Percentiles rank a stretch among this genome's conserved stretches.
phyloP scores from a whole-genome alignment of 2,329 filamentous ascomycete species.

The Cordyceps javanica region DNA sequence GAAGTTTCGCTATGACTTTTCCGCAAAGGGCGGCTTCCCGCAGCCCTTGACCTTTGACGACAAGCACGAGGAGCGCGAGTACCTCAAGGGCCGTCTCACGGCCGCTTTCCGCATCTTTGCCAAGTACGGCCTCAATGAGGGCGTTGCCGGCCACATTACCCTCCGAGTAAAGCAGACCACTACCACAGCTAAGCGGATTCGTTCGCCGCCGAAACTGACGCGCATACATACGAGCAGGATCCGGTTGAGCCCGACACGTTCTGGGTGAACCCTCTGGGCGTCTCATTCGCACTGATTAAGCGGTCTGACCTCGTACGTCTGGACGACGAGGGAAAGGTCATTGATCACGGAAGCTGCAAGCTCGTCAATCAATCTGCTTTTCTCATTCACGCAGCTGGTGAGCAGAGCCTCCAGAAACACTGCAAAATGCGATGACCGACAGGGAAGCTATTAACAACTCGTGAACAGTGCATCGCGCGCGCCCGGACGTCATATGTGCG shows the following conservation, averaged over 20 bases:
- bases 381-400: conserved; percentile 26
- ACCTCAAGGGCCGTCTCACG: conserved; percentile 48
- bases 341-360: conserved; percentile 50
- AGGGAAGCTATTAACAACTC: neutral
- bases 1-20: conserved; percentile 8
- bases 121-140: conserved; percentile 52
- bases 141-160: conserved; percentile 61
- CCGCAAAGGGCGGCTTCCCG: conserved; percentile 6
- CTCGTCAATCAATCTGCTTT: conserved; percentile 23
- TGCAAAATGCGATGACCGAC: no score
- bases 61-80: conserved; percentile 38
- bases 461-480: conserved; percentile 41
- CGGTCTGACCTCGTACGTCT: conserved; percentile 63
- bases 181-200: neutral
- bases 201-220: neutral
- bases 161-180: conserved; percentile 29
- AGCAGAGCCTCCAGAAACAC: neutral
- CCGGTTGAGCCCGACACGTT: conserved; percentile 56
- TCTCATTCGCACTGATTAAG: conserved; percentile 56
- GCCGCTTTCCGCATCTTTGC: conserved; percentile 53
- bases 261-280: conserved; percentile 63
- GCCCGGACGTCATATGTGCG: conserved; percentile 48
- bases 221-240: conserved; percentile 22
- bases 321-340: conserved; percentile 52
- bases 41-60: conserved; percentile 19